Percentiles rank a stretch among this genome's conserved stretches.
These are phyloP conservation scores for Metroxylon sagu DNA, from an alignment of 176 grass and related monocot species.

Conservation along the genomic window DNA sequence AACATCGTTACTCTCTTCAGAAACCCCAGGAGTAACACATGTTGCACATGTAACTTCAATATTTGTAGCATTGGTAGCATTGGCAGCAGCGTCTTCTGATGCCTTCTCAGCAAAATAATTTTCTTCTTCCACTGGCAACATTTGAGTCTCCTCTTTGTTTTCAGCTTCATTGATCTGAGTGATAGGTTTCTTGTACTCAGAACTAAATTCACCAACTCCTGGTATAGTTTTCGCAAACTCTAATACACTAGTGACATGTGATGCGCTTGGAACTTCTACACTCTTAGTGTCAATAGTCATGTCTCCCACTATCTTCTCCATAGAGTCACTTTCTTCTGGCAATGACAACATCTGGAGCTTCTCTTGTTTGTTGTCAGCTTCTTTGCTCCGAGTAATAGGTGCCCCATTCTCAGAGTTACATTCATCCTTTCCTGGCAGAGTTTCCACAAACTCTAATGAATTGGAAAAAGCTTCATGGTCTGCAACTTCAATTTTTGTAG, in stretches of 20 bases:
- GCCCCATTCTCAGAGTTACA: neutral
- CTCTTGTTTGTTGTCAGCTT: neutral
- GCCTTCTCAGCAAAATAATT: neutral
- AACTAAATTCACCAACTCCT: neutral
- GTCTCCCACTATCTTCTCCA: neutral
- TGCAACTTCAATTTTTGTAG: neutral
- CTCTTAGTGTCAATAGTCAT: neutral
- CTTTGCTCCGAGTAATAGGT: neutral
- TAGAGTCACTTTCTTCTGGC: neutral
- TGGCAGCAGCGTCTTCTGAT: neutral
- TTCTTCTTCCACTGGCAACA: neutral
- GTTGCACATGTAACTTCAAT: neutral
- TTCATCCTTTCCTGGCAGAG: neutral
- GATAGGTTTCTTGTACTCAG: neutral
- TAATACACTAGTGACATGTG: neutral
- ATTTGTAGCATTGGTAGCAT: no score
- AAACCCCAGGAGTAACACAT: neutral
- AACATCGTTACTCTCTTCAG: conserved; percentile 3
- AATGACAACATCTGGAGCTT: neutral
- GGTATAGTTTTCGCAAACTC: neutral
- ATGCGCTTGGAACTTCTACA: neutral
- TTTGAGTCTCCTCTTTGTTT: neutral
- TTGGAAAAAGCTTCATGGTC: neutral
- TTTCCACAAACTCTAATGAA: neutral
- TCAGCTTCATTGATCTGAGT: neutral